These are phyloP conservation scores for Trichomonascaceae sp. DNA, from an alignment of 1,139 yeast species.

Conservation along the genomic window DNA sequence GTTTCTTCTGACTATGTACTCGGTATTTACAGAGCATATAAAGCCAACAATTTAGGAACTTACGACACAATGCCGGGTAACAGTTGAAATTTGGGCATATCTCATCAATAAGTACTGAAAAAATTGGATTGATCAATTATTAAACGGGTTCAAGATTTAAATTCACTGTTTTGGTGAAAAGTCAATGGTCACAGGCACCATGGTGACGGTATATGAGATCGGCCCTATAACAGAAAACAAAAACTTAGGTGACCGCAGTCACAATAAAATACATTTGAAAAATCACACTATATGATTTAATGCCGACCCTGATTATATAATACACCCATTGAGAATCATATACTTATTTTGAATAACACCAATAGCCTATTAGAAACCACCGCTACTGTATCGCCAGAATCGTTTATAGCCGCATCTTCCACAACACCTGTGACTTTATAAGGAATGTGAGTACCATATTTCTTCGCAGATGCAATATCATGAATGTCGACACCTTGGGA, in stretches of 20 bases:
- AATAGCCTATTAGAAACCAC: neutral
- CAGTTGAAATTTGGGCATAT: neutral
- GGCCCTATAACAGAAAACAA: too few species aligned
- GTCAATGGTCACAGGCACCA: neutral
- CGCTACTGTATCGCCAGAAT: conserved; percentile 3
- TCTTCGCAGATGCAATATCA: conserved; percentile 15
- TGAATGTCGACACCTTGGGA: conserved; percentile 12
- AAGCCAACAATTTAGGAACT: too few species aligned
- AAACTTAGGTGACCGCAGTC: too few species aligned
- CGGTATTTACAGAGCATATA: neutral
- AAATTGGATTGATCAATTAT: too few species aligned
- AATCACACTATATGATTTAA: neutral
- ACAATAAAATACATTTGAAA: neutral
- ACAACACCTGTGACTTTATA: conserved; percentile 10
- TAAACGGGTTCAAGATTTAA: too few species aligned
- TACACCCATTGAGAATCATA: neutral
- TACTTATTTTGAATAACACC: neutral
- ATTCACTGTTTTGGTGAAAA: neutral
- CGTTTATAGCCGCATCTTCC: conserved; percentile 8
- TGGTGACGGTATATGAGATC: too few species aligned
- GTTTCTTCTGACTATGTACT: neutral
- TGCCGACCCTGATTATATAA: too few species aligned
- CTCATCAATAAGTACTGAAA: too few species aligned
- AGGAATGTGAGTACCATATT: conserved; percentile 12
- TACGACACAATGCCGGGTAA: neutral